A percentile compares a stretch with the other conserved stretches of the same genome.
Evolutionary conservation across 163 green algal genomes (phyloP).

Genomic region (Scenedesmus sp.): DNA sequence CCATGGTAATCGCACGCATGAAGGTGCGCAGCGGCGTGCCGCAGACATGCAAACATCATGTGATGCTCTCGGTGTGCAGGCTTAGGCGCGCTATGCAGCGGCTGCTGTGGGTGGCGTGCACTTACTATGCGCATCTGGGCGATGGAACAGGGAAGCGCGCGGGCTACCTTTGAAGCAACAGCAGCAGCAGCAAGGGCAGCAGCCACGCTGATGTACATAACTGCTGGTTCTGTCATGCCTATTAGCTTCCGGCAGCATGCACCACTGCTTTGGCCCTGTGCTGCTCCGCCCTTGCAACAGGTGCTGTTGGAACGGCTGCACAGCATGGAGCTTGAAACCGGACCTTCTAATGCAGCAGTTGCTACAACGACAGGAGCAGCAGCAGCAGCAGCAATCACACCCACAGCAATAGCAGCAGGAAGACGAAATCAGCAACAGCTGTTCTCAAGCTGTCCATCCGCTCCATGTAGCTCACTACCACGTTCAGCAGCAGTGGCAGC

Average conservation of each 20-base stretch:
- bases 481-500: background rate
- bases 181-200: background rate
- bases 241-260: too few species aligned
- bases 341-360: background rate
- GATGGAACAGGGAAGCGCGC: too few species aligned
- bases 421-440: background rate
- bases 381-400: background rate
- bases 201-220: too few species aligned
- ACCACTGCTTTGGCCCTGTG: too few species aligned
- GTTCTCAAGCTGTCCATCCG: background rate
- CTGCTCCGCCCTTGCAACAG: background rate
- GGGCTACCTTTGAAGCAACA: background rate
- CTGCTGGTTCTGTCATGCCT: background rate
- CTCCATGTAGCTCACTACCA: background rate
- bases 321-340: background rate
- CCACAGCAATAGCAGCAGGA: constrained; percentile 2
- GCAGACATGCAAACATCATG: background rate
- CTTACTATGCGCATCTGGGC: background rate
- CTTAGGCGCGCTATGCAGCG: background rate
- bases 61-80: background rate
- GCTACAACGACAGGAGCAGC: background rate
- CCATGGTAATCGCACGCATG: constrained; percentile 30
- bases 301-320: constrained; percentile 23
- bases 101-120: background rate
- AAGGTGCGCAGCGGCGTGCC: background rate